phyloP scores from a whole-genome alignment of 345 rosid genomes.

The Pistacia integerrima region DNA sequence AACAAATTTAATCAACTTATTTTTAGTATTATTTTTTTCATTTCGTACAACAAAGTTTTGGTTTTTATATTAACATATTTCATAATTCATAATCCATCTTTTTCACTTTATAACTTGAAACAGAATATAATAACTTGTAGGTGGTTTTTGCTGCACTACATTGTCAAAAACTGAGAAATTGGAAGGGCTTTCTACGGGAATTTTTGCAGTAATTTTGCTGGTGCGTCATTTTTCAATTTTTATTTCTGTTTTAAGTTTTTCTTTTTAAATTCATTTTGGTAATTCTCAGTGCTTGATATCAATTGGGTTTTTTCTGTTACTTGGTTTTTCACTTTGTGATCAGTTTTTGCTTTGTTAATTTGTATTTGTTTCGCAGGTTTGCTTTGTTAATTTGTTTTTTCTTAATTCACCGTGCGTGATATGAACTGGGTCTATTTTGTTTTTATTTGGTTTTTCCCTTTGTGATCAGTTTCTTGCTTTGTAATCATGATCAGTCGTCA shows the following conservation, averaged over 20 bases:
- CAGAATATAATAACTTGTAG: background rate
- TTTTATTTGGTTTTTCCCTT: constrained; percentile 5
- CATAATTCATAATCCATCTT: background rate
- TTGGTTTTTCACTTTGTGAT: constrained; percentile 6
- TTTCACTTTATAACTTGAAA: background rate
- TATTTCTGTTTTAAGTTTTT: background rate
- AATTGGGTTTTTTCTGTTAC: background rate
- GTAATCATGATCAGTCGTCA: background rate
- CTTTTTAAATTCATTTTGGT: background rate
- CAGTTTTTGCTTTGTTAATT: background rate
- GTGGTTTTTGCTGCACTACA: constrained; percentile 1
- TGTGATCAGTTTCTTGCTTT: constrained; percentile 7
- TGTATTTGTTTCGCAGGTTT: background rate
- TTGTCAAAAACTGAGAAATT: constrained; percentile 8
- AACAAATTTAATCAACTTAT: background rate
- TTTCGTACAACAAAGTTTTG: background rate
- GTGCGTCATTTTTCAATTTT: background rate
- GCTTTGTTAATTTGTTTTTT: background rate
- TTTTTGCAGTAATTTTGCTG: background rate
- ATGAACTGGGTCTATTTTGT: constrained; percentile 9
- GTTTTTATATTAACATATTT: background rate
- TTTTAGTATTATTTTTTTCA: background rate
- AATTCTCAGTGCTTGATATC: background rate
- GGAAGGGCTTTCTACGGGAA: background rate
- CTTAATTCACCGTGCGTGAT: background rate